phyloP scores from a whole-genome alignment of 129 eudicot species.

The carrot (Daucus carota) region DNA sequence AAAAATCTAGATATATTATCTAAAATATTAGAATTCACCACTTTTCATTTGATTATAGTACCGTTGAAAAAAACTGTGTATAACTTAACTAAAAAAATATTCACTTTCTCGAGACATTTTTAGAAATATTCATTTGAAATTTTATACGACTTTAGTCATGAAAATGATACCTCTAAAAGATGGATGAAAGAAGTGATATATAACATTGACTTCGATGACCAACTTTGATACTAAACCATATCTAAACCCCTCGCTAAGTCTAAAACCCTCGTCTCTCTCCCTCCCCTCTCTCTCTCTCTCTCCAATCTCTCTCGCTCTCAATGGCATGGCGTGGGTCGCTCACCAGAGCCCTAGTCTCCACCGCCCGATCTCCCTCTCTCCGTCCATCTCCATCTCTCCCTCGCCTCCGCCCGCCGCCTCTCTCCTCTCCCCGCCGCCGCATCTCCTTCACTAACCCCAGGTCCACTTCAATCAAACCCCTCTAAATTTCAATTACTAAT shows the following conservation, averaged over 20 bases:
- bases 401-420: constrained; percentile 48
- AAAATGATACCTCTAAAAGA: too few species aligned
- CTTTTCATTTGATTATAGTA: too few species aligned
- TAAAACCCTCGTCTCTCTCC: not conserved
- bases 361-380: constrained; percentile 53
- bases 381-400: constrained; percentile 55
- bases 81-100: too few species aligned
- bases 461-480: constrained; percentile 10
- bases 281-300: not conserved
- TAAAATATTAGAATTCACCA: too few species aligned
- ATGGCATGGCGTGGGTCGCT: constrained; percentile 96
- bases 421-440: constrained; percentile 37
- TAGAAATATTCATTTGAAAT: too few species aligned
- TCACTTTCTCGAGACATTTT: too few species aligned
- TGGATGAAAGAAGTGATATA: too few species aligned
- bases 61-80: too few species aligned
- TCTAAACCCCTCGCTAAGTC: not conserved
- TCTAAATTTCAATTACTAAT: not conserved
- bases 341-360: constrained; percentile 61
- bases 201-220: too few species aligned
- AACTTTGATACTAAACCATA: too few species aligned
- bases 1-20: too few species aligned
- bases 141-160: too few species aligned
- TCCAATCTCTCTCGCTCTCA: not conserved
- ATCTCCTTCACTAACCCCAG: constrained; percentile 25